Base-by-base conservation (phyloP, 345 rosid species). In the Bruguiera parviflora region DNA sequence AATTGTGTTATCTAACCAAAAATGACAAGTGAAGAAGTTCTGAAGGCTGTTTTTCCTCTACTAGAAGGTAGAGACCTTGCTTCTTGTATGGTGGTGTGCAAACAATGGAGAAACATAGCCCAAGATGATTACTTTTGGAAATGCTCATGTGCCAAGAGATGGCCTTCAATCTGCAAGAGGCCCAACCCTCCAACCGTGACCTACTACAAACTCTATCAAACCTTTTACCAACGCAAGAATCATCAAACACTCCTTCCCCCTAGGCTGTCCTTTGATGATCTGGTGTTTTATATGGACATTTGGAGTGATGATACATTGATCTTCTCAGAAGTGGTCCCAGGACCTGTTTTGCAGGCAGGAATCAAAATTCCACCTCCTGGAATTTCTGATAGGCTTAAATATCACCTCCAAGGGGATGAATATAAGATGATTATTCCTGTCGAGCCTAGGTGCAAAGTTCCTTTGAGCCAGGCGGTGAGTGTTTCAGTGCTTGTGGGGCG, bases 111-210 rank as follows among this genome's bases (percentile, higher is more conserved):
- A 84, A 82, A 76, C 51, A 37, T 85, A 58, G 93, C 96, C 1
- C 78, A 53, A 53, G 99, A 95, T 37, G 99, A 95, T 77, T 95
- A 86, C 78, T 80, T 89, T n/a, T 95, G 99, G 99, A 95, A 88
- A 82, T 86, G 91, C 31, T 69, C 82, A 19, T 92, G 99, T 72
- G 87, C 89, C 21, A 88, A 82, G 84, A 84, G 82, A 81, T 95
- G 99, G 99, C 99, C 98, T 71, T 92, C 97, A 0, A 71, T 87
- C 77, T 88, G 96, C 85, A 92, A 87, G 81, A 86, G 84, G 19
- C 80, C 83, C 5, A 81, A 28, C 67, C 93, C 96, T 24, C 94
- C 87, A 15, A 79, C 90, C 4, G 73, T 64, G 18, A 86, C 93
- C 24, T 92, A 92, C 78, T 82, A 81, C 83, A 87, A 82, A 78